Conservation (phyloP, 2,329 filamentous ascomycete species). For the Graphiopsis chlorocephala region DNA sequence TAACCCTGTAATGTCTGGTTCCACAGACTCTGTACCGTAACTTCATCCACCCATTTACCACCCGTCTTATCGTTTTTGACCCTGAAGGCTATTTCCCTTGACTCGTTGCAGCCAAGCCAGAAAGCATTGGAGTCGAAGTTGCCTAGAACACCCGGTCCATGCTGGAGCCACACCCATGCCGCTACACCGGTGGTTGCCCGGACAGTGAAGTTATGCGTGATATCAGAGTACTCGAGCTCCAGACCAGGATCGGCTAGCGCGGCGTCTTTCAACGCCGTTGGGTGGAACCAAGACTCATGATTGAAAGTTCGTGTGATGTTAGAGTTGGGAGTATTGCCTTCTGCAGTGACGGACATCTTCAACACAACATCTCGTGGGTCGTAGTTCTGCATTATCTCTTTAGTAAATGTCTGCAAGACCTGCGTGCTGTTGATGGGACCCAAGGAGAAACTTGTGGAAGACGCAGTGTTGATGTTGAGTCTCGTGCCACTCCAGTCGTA, state of each 20-base stretch:
- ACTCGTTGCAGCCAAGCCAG: constrained; percentile 46
- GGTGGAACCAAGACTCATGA: constrained; percentile 53
- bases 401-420: constrained; percentile 42
- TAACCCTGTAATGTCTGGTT: constrained; percentile 37
- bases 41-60: constrained; percentile 45
- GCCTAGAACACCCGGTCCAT: constrained; percentile 48
- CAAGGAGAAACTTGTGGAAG: constrained; percentile 41
- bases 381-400: constrained; percentile 28
- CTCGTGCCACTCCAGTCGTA: constrained; percentile 48
- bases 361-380: constrained; percentile 43
- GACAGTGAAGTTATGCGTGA: constrained; percentile 44
- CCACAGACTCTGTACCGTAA: constrained; percentile 55
- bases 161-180: constrained; percentile 56
- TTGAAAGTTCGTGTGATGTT: constrained; percentile 42
- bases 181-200: constrained; percentile 49
- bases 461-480: constrained; percentile 39
- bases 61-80: constrained; percentile 46
- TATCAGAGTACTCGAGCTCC: constrained; percentile 35
- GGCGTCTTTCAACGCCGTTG: constrained; percentile 46
- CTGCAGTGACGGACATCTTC: constrained; percentile 44
- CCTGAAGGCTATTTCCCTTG: constrained; percentile 45
- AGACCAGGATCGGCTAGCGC: constrained; percentile 51
- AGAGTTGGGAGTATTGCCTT: constrained; percentile 49
- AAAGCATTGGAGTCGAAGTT: constrained; percentile 56
- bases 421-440: constrained; percentile 54